A percentile compares a stretch with the other conserved stretches of the same genome.
These are phyloP conservation scores for Mollisiaceae sp. DNA, from an alignment of 2,329 filamentous ascomycete genomes.

Conservation along the genomic window DNA sequence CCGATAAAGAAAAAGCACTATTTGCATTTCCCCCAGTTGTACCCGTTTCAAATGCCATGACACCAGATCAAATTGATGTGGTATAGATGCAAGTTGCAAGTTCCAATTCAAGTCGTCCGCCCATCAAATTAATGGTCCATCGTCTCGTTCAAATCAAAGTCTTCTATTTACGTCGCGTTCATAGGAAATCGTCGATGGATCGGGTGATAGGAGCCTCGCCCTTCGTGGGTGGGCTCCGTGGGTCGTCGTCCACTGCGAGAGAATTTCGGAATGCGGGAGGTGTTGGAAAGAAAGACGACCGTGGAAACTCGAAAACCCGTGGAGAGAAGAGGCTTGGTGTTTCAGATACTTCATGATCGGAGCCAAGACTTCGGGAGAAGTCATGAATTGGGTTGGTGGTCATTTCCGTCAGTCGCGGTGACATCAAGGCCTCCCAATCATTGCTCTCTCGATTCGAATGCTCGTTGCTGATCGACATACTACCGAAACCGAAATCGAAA, in stretches of 20 bases:
- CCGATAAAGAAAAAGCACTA: neutral
- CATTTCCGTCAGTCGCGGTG: slow-evolving; percentile 42
- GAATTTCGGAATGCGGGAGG: slow-evolving; percentile 43
- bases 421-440: slow-evolving; percentile 40
- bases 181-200: slow-evolving; percentile 80
- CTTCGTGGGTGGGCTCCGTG: slow-evolving; percentile 75
- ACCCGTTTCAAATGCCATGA: slow-evolving; percentile 3
- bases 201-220: slow-evolving; percentile 77
- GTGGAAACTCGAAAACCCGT: slow-evolving; percentile 73
- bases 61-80: slow-evolving; percentile 6
- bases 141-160: slow-evolving; percentile 14
- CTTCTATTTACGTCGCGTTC: slow-evolving; percentile 40
- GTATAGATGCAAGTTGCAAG: slow-evolving; percentile 6
- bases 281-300: slow-evolving; percentile 64
- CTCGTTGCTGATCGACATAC: slow-evolving; percentile 25
- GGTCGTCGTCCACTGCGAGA: slow-evolving; percentile 55
- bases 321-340: slow-evolving; percentile 62
- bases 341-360: slow-evolving; percentile 31
- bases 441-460: slow-evolving; percentile 24
- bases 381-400: slow-evolving; percentile 39
- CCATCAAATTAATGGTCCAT: neutral
- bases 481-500: slow-evolving; percentile 41
- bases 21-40: neutral
- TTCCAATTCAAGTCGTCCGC: neutral
- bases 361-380: slow-evolving; percentile 32